Evolutionary conservation across 768 basidiomycete species (phyloP).

Genomic region (Podaxis pistillaris): DNA sequence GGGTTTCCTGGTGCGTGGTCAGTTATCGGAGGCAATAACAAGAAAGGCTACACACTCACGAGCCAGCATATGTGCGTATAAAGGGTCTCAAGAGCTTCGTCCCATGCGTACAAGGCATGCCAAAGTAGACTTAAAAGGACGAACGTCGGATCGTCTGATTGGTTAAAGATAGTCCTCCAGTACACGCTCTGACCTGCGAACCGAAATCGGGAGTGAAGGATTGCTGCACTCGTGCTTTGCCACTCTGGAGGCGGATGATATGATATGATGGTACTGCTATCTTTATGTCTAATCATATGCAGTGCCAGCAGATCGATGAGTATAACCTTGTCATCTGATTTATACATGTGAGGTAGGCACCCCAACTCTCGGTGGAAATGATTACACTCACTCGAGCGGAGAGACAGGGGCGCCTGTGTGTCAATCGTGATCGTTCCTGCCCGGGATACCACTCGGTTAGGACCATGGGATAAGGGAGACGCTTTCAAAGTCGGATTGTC

Average conservation of each 20-base stretch:
- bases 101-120: constrained; percentile 64
- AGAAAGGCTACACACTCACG: constrained; percentile 28
- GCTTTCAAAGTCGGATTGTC: constrained; percentile 2
- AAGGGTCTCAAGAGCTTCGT: constrained; percentile 53
- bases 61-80: constrained; percentile 49
- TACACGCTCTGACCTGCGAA: constrained; percentile 41
- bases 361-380: background rate
- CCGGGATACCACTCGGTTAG: constrained; percentile 2
- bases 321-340: constrained; percentile 28
- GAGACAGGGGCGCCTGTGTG: constrained; percentile 34
- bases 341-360: background rate
- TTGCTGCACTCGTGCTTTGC: constrained; percentile 33
- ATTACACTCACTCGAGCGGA: constrained; percentile 20
- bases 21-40: background rate
- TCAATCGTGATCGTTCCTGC: constrained; percentile 27
- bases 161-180: constrained; percentile 41
- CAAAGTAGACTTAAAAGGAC: constrained; percentile 52
- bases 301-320: constrained; percentile 43
- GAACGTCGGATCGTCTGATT: constrained; percentile 53
- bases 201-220: constrained; percentile 35
- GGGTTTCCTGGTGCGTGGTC: constrained; percentile 33
- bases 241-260: constrained; percentile 36
- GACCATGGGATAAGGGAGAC: background rate
- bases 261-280: constrained; percentile 45
- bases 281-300: constrained; percentile 37